Evolutionary conservation across 805 yeast genomes (phyloP), one percentile per base, ranked within the genome.

Genomic region (Candida maris): DNA sequence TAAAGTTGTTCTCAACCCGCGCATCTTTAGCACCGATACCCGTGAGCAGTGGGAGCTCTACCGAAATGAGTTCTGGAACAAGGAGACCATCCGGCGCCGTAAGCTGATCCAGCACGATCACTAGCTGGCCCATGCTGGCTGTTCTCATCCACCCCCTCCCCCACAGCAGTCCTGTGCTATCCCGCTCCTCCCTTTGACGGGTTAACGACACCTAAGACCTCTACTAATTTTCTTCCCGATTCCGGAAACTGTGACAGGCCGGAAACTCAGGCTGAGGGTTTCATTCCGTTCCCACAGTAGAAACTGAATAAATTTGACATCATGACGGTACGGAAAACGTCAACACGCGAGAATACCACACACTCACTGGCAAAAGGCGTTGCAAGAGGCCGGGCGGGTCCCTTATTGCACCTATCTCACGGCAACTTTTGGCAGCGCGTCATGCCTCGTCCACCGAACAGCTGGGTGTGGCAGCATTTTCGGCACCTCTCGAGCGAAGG

Each of bases 11-110:
- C 66, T 93, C 37, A 81, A 82, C 39, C 84, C 97, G 3, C 67
- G 96, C 34, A 80, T 81, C 1, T 93, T 91, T 61, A 77, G 77
- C 41, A 79, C 93, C 0, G 89, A 84, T 32, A 76, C 84, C 5
- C 72, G 96, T 44, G 96, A 89, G 57, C 89, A 87, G 7, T 91
- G 98, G 97, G 98, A 91, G 53, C 60, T 87, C 27, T 91, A 89
- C 52, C 64, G 98, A 41, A 85, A 85, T 48, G 97, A 89, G 57
- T 93, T 88, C 56, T 93, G 97, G 97, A 77, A 79, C 16, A 72
- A 82, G 48, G 96, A 88, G 56, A 85, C 86, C 1, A 75, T 77
- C 2, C 70, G 87, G 46, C 65, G 88, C 44, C 61, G 75, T 28
- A 64, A 59, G 19, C 34, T 44, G 26, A 30, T 51, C 33, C 45